A percentile compares a stretch with the other conserved stretches of the same genome.
Conservation (phyloP, 768 basidiomycete genomes). For the Daedaleopsis sinensis region DNA sequence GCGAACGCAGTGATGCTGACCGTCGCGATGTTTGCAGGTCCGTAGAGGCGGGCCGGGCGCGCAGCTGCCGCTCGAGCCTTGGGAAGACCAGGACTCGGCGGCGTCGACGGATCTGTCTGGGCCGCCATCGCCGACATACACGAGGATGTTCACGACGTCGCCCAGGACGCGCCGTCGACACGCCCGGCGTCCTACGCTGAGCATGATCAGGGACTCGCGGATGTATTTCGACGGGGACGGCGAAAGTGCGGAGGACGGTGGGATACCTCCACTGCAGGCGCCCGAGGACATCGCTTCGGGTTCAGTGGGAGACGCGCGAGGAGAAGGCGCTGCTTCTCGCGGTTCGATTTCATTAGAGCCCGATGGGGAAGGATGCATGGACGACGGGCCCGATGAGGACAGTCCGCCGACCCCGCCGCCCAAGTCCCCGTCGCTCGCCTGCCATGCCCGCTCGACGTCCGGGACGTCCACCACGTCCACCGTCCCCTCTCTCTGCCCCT, state of each 20-base stretch:
- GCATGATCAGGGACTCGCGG: slow-evolving; percentile 29
- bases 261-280: slow-evolving; percentile 2
- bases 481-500: slow-evolving; percentile 16
- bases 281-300: slow-evolving; percentile 6
- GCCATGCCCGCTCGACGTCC: slow-evolving; percentile 13
- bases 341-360: slow-evolving; percentile 2
- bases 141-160: slow-evolving; percentile 15
- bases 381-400: not conserved
- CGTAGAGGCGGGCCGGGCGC: slow-evolving; percentile 47
- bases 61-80: slow-evolving; percentile 46
- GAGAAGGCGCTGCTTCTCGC: not conserved
- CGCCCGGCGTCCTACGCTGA: slow-evolving; percentile 22
- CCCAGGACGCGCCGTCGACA: slow-evolving; percentile 19
- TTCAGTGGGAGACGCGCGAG: not conserved
- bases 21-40: slow-evolving; percentile 29
- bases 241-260: slow-evolving; percentile 15
- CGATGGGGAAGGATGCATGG: slow-evolving; percentile 1
- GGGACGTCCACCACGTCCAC: slow-evolving; percentile 11
- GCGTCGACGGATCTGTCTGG: not conserved
- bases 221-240: slow-evolving; percentile 22
- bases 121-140: slow-evolving; percentile 1
- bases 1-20: slow-evolving; percentile 12
- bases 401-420: slow-evolving; percentile 16
- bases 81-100: slow-evolving; percentile 30
- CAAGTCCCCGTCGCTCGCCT: slow-evolving; percentile 6